phyloP scores from a whole-genome alignment of 306 rosid species.

The Inga oerstediana region DNA sequence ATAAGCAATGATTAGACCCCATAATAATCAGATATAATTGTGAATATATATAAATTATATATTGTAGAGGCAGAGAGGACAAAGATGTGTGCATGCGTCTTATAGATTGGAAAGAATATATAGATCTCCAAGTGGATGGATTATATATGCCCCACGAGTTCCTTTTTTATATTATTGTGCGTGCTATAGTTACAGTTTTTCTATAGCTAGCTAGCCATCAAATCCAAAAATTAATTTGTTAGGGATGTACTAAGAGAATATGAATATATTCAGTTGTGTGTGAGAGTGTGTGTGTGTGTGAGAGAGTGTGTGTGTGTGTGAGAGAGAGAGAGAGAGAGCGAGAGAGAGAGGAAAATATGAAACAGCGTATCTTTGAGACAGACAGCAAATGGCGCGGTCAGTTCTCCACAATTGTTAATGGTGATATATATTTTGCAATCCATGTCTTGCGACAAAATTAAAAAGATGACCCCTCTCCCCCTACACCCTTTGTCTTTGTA shows the following conservation, averaged over 20 bases:
- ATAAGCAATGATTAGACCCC: slow-evolving; percentile 33
- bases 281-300: neutral
- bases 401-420: slow-evolving; percentile 61
- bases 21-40: slow-evolving; percentile 13
- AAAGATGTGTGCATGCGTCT: slow-evolving; percentile 3
- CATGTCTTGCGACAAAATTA: slow-evolving; percentile 41
- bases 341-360: neutral
- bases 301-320: too few relatives aligned
- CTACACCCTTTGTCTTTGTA: slow-evolving; percentile 6
- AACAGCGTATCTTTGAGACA: slow-evolving; percentile 48
- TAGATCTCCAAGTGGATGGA: slow-evolving; percentile 8
- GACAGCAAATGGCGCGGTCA: slow-evolving; percentile 50
- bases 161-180: neutral
- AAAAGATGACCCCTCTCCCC: slow-evolving; percentile 29
- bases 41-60: neutral
- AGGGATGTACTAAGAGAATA: neutral
- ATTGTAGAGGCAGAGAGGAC: neutral
- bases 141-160: slow-evolving; percentile 3
- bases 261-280: neutral
- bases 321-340: neutral
- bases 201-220: neutral
- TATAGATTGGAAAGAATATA: slow-evolving; percentile 1
- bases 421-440: slow-evolving; percentile 45
- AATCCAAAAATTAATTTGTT: neutral
- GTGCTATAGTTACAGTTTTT: neutral